Evolutionary conservation across 106 monocot genomes (phyloP), one percentile per base, ranked within the genome.

Genomic region (Dendrobium nobile): DNA sequence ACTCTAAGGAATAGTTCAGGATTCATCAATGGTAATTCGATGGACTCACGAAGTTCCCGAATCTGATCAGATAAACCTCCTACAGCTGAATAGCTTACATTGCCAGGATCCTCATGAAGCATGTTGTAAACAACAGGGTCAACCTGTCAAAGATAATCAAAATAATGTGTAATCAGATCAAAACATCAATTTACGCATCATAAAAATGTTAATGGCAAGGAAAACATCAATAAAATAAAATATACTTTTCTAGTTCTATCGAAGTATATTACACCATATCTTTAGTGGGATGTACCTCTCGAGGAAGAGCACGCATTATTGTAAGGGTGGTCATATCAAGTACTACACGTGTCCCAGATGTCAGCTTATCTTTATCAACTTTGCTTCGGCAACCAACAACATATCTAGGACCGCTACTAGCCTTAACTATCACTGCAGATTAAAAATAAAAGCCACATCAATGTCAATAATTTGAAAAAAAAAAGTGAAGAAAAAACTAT

Each of bases 281-380:
- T 33, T 48, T 68, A 59, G 22, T 41, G 19, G 42, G 73, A 76
- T 74, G 10, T 85, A 98, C 97, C 97, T 98, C 97, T 59, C 97
- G 81, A 56, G 97, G 97, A 81, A 98, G 91, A 82, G 94, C 92
- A 33, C 97, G 80, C 97, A 98, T 98, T 47, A 98, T 98, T 43
- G 97, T 98, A 28, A 98, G 90, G 11, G 97, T 98, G 17, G 97
- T 98, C 97, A 98, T 98, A 79, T 98, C 97, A 79, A 98, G 94
- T 54, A 98, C 97, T 9, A 98, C 92, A 81, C 97, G 94, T 47
- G 97, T 98, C 78, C 97, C 97, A 81, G 97, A 80, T 81, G 89
- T 92, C 24, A 98, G 84, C 75, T 98, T 98, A 82, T 92, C 94
- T 78, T 92, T 92, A 72, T 98, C 97, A 73, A 98, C 97, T 82